Base-by-base conservation (phyloP, 805 yeast genomes). In the Candida fluviatilis region DNA sequence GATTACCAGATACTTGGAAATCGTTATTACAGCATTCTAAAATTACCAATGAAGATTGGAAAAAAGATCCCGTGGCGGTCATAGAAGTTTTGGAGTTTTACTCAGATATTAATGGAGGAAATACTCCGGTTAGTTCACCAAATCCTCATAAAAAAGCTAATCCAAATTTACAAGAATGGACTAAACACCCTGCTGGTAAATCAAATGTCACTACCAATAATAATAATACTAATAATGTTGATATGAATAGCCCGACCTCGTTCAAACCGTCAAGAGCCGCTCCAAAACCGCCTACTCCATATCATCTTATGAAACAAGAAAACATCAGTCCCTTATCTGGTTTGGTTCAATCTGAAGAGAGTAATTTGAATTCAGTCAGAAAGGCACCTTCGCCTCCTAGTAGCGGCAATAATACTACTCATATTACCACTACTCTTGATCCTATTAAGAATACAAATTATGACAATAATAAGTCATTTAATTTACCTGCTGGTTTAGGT, bases 51-150 rank as follows among this genome's bases (percentile, higher is more conserved):
- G 83, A 76, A 45, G 84, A 78, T 55, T 71, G 79, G 69, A 76
- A 75, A 29, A 76, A 73, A 43, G 82, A 78, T 45, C 84, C 84
- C 1, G 76, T 75, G 14, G 84, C 83, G 1, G 82, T 77, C 18
- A 75, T 77, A 39, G 81, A 76, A 49, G 82, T 76, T 2, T 64
- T 77, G 48, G 78, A 76, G 47, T 76, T 78, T 38, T 76, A 77
- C 48, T 61, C 70, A 14, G 75, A 71, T 41, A 65, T 64, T 37
- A 61, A 69, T 52, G 72, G 73, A 34, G 70, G 72, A 5, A 64
- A 55, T 26, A 48, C 64, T 11, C 52, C 59, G 13, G 45, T 49
- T 3, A 42, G 49, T 38, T 63, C 62, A 18, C 64, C 60, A 34
- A 36, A 28, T 27, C 38, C 40, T 24, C 29, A 26, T 13, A 30